Conservation (phyloP, 805 yeast genomes). For the Yamadazyma insecticola region DNA sequence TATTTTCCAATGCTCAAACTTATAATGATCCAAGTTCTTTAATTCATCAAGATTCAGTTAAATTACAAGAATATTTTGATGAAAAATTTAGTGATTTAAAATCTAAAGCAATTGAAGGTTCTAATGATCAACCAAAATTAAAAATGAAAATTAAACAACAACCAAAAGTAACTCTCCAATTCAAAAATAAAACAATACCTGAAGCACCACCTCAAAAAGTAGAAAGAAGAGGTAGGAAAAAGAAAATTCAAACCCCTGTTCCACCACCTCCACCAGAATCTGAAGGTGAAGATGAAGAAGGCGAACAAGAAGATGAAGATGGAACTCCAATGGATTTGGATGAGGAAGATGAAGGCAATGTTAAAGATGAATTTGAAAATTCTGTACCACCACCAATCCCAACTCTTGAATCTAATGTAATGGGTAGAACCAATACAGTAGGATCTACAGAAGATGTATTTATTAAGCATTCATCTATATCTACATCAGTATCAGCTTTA, state of each 20-base stretch:
- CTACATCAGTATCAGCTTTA: conserved; percentile 19
- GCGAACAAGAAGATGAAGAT: conserved; percentile 8
- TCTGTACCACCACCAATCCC: conserved; percentile 5
- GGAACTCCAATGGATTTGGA: conserved; percentile 8
- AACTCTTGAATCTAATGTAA: conserved; percentile 13
- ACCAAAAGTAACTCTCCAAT: conserved; percentile 10
- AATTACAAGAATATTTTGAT: conserved; percentile 51
- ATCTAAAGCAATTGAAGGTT: conserved; percentile 15
- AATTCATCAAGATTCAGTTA: conserved; percentile 66
- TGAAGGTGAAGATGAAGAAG: conserved; percentile 9
- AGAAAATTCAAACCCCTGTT: too few species aligned
- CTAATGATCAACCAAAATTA: conserved; percentile 8
- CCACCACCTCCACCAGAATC: too few species aligned
- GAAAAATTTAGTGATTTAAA: conserved; percentile 31
- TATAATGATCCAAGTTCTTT: conserved; percentile 73
- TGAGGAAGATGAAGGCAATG: conserved; percentile 9
- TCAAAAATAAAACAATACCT: conserved; percentile 7
- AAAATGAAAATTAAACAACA: conserved; percentile 21
- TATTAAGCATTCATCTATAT: conserved; percentile 33
- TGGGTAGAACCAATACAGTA: conserved; percentile 25
- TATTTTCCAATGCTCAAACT: conserved; percentile 73
- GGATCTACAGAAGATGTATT: conserved; percentile 27
- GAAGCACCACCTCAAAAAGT: conserved; percentile 12
- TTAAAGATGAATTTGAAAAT: conserved; percentile 2
- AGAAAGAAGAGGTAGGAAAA: conserved; percentile 10